phyloP scores from a whole-genome alignment of 345 rosid species.

The Rhizophora apiculata region DNA sequence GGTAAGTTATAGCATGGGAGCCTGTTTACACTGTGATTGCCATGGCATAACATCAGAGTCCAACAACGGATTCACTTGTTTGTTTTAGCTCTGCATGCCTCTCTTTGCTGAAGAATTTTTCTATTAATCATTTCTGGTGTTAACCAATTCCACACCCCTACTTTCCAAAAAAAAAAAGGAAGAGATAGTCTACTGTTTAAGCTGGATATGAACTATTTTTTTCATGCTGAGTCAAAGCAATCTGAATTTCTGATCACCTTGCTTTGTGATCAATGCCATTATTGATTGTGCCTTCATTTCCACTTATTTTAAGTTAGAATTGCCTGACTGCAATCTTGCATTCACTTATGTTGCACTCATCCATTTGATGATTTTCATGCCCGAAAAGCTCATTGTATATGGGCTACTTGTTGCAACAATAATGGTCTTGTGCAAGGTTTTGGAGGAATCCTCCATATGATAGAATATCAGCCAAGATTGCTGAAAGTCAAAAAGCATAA shows the following conservation, averaged over 20 bases:
- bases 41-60: background rate
- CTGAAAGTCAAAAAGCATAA: background rate
- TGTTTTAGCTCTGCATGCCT: background rate
- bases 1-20: constrained; percentile 36
- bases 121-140: too few relatives aligned
- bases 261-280: background rate
- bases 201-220: background rate
- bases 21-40: background rate
- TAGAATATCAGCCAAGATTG: background rate
- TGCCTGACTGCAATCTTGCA: background rate
- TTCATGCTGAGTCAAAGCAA: background rate
- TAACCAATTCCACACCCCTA: background rate
- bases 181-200: background rate
- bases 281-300: background rate
- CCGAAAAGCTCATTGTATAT: background rate
- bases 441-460: background rate
- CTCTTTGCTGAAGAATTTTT: too few relatives aligned
- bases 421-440: background rate
- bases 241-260: background rate
- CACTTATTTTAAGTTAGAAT: background rate
- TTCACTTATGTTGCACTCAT: background rate
- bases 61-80: background rate
- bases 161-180: too few relatives aligned
- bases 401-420: background rate
- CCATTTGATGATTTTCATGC: background rate